Base-by-base conservation (phyloP, 495 filamentous ascomycete genomes). In the Amorphotheca resinae region DNA sequence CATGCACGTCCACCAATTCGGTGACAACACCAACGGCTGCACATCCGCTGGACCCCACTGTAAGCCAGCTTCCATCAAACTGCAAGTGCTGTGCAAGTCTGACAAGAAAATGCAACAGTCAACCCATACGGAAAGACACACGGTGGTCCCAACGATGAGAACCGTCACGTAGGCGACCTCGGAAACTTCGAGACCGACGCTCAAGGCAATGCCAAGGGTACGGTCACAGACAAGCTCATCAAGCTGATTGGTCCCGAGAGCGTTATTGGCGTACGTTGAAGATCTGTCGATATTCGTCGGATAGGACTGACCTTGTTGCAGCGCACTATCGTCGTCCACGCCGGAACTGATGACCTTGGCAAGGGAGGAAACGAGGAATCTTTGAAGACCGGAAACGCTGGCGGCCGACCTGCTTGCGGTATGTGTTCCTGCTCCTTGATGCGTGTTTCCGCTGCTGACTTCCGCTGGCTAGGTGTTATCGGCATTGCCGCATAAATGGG, bases 1-100 rank as follows among this genome's bases (percentile, higher is more conserved):
- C 65, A 81, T 95, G 73, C 93, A 96, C 73, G 80, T 96, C 59
- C 91, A 96, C 72, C 82, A 91, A 68, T 98, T 94, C 59, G 91
- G 93, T 64, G 91, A 95, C 77, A 96, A 95, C 75, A 95, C 93
- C 72, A 98, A 96, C 67, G 91, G 93, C 64, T 98, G 91, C 80
- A 96, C 91, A 44, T 88, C 82, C 46, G 91, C 91, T 40, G 91
- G 91, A 33, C 87, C 91, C 55, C 91, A 98, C 68, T 96, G 86
- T 91, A 33, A 14, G 26, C 20, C 31, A 26, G n/a, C 8, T 38
- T 41, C 17, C 17, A 4, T 35, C 31, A 22, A 11, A 9, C 16
- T 16, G 8, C 20, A 9, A 20, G 18, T 16, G 5, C 16, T 33
- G 12, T 11, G 22, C 14, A 2, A 14, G 35, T 11, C 35, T 38